phyloP scores from a whole-genome alignment of 2,329 filamentous ascomycete genomes.

The Scleromitrula shiraiana region DNA sequence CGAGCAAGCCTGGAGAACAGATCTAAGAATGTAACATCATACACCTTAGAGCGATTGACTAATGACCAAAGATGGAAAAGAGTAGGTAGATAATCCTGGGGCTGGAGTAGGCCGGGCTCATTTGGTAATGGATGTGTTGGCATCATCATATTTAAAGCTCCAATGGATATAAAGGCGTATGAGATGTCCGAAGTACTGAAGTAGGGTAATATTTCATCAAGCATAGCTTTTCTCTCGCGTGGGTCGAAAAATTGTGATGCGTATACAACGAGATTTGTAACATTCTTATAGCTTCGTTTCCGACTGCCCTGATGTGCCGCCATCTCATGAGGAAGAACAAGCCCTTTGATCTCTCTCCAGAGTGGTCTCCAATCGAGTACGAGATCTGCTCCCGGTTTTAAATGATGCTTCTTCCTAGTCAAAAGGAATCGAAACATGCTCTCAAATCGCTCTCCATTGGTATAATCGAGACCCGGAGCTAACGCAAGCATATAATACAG shows the following conservation, averaged over 20 bases:
- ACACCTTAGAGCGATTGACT: conserved; percentile 77
- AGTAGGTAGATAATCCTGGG: conserved; percentile 82
- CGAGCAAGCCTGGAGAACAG: conserved; percentile 79
- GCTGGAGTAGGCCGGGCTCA: conserved; percentile 60
- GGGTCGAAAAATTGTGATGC: conserved; percentile 91
- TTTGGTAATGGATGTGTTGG: conserved; percentile 74
- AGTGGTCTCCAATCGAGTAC: conserved; percentile 86
- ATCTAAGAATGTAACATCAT: conserved; percentile 84
- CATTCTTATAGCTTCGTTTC: conserved; percentile 50
- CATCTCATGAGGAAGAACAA: conserved; percentile 80
- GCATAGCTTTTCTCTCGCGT: conserved; percentile 69
- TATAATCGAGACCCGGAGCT: conserved; percentile 78
- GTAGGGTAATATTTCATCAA: conserved; percentile 73
- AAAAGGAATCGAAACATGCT: conserved; percentile 89
- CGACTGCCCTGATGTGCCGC: conserved; percentile 53
- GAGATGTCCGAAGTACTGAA: conserved; percentile 92
- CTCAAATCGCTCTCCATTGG: conserved; percentile 79
- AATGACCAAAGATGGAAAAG: conserved; percentile 97
- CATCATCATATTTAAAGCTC: conserved; percentile 76
- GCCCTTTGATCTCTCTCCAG: conserved; percentile 84
- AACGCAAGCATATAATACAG: conserved; percentile 92
- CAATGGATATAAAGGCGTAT: conserved; percentile 87
- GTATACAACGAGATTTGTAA: conserved; percentile 86
- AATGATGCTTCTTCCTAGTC: conserved; percentile 95
- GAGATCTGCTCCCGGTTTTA: conserved; percentile 85